Evolutionary conservation across 257 asterid genomes (phyloP).

Genomic region (Penstemon eatonii): DNA sequence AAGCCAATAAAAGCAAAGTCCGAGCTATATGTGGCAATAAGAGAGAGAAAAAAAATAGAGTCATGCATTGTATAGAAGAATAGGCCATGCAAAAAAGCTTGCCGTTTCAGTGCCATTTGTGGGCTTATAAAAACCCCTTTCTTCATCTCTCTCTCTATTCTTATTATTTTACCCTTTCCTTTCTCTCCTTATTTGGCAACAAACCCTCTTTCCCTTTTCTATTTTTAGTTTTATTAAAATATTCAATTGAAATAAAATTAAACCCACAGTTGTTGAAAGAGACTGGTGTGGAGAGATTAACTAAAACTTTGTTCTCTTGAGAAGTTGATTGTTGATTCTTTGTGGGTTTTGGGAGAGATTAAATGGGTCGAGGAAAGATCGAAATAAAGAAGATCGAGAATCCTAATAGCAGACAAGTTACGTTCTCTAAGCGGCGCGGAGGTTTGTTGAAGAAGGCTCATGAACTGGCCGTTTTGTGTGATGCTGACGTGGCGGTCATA

Average conservation of each 20-base stretch:
- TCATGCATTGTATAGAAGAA: conserved; percentile 48
- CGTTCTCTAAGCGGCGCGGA: conserved; percentile 69
- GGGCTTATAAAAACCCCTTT: conserved; percentile 37
- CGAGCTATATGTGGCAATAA: conserved; percentile 40
- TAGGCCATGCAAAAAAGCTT: conserved; percentile 59
- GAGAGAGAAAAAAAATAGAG: conserved; percentile 35
- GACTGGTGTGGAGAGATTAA: not conserved
- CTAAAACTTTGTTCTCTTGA: not conserved
- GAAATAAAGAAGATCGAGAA: conserved; percentile 82
- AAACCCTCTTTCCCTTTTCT: conserved; percentile 21
- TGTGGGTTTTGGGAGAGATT: conserved; percentile 33
- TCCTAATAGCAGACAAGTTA: conserved; percentile 72
- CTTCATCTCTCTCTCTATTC: conserved; percentile 31
- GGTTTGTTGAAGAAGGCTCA: conserved; percentile 76
- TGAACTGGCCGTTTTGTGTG: conserved; percentile 79
- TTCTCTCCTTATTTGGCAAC: conserved; percentile 35
- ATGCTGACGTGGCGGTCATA: conserved; percentile 73
- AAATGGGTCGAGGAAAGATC: conserved; percentile 81
- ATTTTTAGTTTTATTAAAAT: conserved; percentile 13
- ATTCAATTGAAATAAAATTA: not conserved
- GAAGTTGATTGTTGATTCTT: conserved; percentile 18
- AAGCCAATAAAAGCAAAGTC: conserved; percentile 34
- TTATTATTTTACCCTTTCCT: conserved; percentile 29
- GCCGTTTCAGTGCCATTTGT: conserved; percentile 86
- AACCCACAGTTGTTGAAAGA: too few species aligned